Base-by-base conservation (phyloP, 2,329 filamentous ascomycete species). In the Colletotrichum falcatum region DNA sequence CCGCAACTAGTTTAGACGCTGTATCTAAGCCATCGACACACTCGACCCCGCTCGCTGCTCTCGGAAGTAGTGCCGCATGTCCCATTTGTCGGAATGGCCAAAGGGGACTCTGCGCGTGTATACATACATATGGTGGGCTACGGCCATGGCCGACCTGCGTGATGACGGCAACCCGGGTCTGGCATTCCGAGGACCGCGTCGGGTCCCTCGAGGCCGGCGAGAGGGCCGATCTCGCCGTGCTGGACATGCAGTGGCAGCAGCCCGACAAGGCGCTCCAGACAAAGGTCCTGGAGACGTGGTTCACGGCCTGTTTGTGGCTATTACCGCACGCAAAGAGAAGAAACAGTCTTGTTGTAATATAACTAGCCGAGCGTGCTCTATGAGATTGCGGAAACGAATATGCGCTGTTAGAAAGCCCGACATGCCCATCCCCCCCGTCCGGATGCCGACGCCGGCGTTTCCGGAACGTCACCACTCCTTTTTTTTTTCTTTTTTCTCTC, bases 221-320 rank as follows among this genome's bases (percentile, higher is more conserved):
- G 75, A 81, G 83, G 74, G 89, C 89, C 0, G 89, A 91, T 73
- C 88, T 91, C 65, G 85, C 87, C 7, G 76, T 83, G 0, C 87
- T 61, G 11, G 83, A 88, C 70, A 83, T 88, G 78, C 78, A 82
- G 30, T 86, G 86, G 81, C 81, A 83, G 23, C 80, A 83, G 23
- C 80, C 82, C 20, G 81, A 82, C 28, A 81, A 80, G 74, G 76
- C 89, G 67, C 78, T 87, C 55, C 75, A 81, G n/a, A 85, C 85
- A 0, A 79, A 76, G 39, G 80, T 89, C 0, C 72, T 75, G 56
- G 82, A 89, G 79, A 89, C 88, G 1, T 89, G 87, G 87, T 86
- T 85, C 72, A 79, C 12, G 87, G 88, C 46, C 11, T 16, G n/a
- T 26, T 26, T 16, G 2, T 3, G n/a, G n/a, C n/a, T n/a, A n/a